These are phyloP conservation scores for Erysimum pusillum DNA, from an alignment of 441 rosid genomes.

Conservation along the genomic window DNA sequence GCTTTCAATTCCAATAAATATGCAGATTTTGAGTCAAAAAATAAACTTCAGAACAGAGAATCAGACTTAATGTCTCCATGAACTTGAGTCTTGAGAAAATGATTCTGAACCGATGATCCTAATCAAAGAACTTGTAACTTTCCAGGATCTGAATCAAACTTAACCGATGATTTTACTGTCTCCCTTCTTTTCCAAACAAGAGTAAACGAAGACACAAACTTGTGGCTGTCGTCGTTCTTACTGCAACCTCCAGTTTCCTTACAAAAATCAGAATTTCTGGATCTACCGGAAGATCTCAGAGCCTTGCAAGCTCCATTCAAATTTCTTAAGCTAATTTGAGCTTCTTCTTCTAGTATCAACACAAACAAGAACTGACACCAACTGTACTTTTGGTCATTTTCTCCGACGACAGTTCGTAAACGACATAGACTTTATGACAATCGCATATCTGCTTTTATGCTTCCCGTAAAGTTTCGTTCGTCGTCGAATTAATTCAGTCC, in stretches of 20 bases:
- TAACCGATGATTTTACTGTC: not conserved
- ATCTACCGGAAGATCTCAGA: too few relatives aligned
- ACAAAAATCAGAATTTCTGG: not conserved
- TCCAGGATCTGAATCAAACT: too few relatives aligned
- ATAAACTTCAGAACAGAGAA: not conserved
- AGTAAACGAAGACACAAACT: not conserved
- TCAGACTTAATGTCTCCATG: not conserved
- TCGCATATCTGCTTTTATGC: too few relatives aligned
- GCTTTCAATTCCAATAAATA: not conserved
- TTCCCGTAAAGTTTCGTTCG: too few relatives aligned
- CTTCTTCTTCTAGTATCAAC: too few relatives aligned
- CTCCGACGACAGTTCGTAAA: too few relatives aligned
- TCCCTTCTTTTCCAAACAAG: not conserved
- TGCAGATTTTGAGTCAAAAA: not conserved
- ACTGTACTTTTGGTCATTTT: too few relatives aligned
- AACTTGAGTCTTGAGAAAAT: constrained; percentile 11
- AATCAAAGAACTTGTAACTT: not conserved
- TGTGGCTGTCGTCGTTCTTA: not conserved
- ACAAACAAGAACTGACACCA: too few relatives aligned
- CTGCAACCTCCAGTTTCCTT: not conserved
- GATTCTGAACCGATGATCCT: not conserved
- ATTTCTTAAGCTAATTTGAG: too few relatives aligned
- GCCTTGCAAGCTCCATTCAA: too few relatives aligned
- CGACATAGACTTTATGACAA: too few relatives aligned
- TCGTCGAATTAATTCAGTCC: too few relatives aligned